Percentiles rank a stretch among this genome's conserved stretches.
Evolutionary conservation across 495 filamentous ascomycete species (phyloP).

Genomic region (Podospora sp.): DNA sequence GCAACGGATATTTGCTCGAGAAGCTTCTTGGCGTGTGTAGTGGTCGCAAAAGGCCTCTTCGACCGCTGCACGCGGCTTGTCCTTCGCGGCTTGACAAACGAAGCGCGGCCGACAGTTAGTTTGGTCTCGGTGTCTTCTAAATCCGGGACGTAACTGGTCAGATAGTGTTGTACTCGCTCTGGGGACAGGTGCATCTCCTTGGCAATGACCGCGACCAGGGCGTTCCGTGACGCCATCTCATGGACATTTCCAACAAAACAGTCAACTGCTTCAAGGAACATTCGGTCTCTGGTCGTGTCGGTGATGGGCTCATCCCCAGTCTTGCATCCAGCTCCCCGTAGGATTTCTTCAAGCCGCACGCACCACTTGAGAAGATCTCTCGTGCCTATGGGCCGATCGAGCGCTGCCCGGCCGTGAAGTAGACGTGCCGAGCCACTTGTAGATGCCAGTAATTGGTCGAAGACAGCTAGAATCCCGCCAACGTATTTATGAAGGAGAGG

Average conservation of each 20-base stretch:
- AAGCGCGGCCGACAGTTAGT: conserved; percentile 70
- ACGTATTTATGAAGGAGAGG: conserved; percentile 71
- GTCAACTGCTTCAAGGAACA: conserved; percentile 88
- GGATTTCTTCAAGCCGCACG: conserved; percentile 64
- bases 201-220: conserved; percentile 70
- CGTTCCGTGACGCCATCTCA: conserved; percentile 60
- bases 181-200: conserved; percentile 83
- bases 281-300: conserved; percentile 73
- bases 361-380: conserved; percentile 92
- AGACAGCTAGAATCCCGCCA: conserved; percentile 73
- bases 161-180: conserved; percentile 71
- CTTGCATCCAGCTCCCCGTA: conserved; percentile 61
- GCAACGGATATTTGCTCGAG: conserved; percentile 86
- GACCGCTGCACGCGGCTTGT: conserved; percentile 47
- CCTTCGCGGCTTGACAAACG: conserved; percentile 50
- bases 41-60: conserved; percentile 68
- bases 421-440: conserved; percentile 55
- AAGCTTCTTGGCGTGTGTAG: conserved; percentile 67
- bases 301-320: conserved; percentile 74
- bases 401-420: conserved; percentile 55
- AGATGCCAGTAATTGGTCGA: conserved; percentile 62
- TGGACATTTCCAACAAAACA: conserved; percentile 81
- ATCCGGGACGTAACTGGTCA: conserved; percentile 66
- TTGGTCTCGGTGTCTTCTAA: conserved; percentile 59
- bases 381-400: conserved; percentile 66